Evolutionary conservation across 495 filamentous ascomycete species (phyloP), one percentile per base, ranked within the genome.

Genomic region (Parathielavia hyrcaniae): DNA sequence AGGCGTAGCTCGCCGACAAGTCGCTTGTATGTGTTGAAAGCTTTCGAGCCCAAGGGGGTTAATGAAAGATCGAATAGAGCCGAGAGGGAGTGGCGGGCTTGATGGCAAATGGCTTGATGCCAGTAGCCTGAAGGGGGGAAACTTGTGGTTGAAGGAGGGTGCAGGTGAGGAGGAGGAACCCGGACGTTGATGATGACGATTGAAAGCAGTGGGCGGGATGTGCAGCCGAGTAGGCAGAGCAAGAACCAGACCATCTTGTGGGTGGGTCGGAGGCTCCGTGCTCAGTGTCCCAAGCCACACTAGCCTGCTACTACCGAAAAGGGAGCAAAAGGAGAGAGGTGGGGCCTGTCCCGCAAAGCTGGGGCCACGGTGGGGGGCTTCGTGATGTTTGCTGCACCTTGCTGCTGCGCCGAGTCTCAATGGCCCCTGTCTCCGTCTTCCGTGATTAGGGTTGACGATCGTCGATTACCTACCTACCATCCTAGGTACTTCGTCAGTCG

Each of bases 51-150:
- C 64, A 67, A 70, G 50, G 51, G 46, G 60, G 60, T 67, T 65
- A 70, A 70, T 67, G 68, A 70, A 55, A 69, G 68, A 69, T 69
- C 39, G 66, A 60, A 65, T 65, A 59, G 59, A 55, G 55, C 35
- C 45, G 61, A 57, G 60, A 70, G 68, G 68, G 68, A 70, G 58
- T 62, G 68, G 58, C 40, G 53, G 61, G 46, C 20, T 47, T 46
- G 59, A 44, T 55, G 61, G 58, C 55, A 57, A 51, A 51, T 46
- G 48, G 53, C 43, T 58, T 46, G 56, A 58, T 66, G 59, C 61
- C 55, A 52, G 51, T 45, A 62, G 58, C 34, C 30, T 50, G 45
- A 51, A 43, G 16, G 48, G 45, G 47, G 20, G 48, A 5, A 32
- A 11, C 51, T 30, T 30, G 26, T 50, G 56, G 52, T 55, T 59